Conservation (phyloP, 768 basidiomycete species). For the Trametes elegans region DNA sequence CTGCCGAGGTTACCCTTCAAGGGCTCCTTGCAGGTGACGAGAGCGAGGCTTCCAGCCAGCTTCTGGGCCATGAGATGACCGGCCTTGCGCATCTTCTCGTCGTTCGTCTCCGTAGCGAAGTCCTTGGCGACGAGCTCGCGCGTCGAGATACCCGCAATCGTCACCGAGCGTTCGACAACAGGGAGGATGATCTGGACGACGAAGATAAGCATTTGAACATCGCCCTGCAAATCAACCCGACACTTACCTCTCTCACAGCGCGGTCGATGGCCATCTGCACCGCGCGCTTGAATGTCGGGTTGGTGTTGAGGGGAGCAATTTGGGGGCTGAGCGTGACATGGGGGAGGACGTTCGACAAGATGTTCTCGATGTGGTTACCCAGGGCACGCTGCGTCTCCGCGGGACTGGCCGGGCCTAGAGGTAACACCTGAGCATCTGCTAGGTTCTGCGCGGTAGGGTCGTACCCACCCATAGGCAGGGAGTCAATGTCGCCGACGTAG, state of each 20-base stretch:
- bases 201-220: conserved; percentile 6
- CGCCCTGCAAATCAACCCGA: background rate
- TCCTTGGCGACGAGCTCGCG: conserved; percentile 94
- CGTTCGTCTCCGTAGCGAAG: conserved; percentile 89
- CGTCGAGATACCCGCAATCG: conserved; percentile 97
- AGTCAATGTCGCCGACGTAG: conserved; percentile 77
- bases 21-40: conserved; percentile 98
- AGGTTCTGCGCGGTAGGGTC: conserved; percentile 48
- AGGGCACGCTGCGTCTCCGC: conserved; percentile 67
- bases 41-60: conserved; percentile 90
- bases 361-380: conserved; percentile 77
- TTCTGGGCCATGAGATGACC: conserved; percentile 97
- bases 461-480: conserved; percentile 73
- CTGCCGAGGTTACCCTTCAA: conserved; percentile 87
- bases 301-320: conserved; percentile 69
- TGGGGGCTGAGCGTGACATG: conserved; percentile 78
- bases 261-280: conserved; percentile 90
- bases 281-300: conserved; percentile 85
- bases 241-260: conserved; percentile 84
- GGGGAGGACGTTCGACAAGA: conserved; percentile 66
- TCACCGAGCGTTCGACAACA: conserved; percentile 96
- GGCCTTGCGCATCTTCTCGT: conserved; percentile 86
- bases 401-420: conserved; percentile 57
- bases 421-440: conserved; percentile 59
- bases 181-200: conserved; percentile 96